A percentile compares a stretch with the other conserved stretches of the same genome.
Conservation (phyloP, 2,329 filamentous ascomycete species). For the Emmonsiellopsis sp. region DNA sequence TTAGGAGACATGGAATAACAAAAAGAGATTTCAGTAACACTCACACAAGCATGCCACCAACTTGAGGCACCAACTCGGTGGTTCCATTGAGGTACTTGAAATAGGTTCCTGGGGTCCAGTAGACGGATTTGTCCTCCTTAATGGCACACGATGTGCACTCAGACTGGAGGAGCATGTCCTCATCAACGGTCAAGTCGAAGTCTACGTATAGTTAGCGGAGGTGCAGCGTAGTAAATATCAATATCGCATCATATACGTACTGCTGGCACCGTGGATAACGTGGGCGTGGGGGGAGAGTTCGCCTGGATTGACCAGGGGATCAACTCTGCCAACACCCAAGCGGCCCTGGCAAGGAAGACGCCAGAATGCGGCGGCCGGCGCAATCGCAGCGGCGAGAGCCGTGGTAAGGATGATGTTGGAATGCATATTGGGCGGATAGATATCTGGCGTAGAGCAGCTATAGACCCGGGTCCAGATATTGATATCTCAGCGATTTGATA, state of each 20-base stretch:
- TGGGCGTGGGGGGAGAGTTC: constrained; percentile 58
- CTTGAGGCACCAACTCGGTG: constrained; percentile 60
- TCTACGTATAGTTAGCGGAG: constrained; percentile 37
- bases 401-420: constrained; percentile 4
- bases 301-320: constrained; percentile 63
- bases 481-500: neutral
- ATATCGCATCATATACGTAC: constrained; percentile 43
- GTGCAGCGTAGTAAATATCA: constrained; percentile 7
- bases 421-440: constrained; percentile 1
- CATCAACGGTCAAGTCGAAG: constrained; percentile 52
- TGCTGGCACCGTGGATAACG: constrained; percentile 63
- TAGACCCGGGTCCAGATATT: neutral
- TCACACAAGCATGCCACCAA: constrained; percentile 78
- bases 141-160: constrained; percentile 76
- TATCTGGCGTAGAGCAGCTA: neutral
- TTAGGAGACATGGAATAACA: constrained; percentile 3
- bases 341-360: constrained; percentile 74
- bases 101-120: constrained; percentile 75
- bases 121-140: constrained; percentile 73
- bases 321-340: constrained; percentile 61
- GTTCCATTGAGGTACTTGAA: constrained; percentile 62
- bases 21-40: constrained; percentile 20
- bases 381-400: constrained; percentile 5
- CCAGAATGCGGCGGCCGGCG: constrained; percentile 59
- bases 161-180: constrained; percentile 48